Evolutionary conservation across 2,329 filamentous ascomycete genomes (phyloP), one percentile per base, ranked within the genome.

Genomic region (Ploettnerulaceae sp.): DNA sequence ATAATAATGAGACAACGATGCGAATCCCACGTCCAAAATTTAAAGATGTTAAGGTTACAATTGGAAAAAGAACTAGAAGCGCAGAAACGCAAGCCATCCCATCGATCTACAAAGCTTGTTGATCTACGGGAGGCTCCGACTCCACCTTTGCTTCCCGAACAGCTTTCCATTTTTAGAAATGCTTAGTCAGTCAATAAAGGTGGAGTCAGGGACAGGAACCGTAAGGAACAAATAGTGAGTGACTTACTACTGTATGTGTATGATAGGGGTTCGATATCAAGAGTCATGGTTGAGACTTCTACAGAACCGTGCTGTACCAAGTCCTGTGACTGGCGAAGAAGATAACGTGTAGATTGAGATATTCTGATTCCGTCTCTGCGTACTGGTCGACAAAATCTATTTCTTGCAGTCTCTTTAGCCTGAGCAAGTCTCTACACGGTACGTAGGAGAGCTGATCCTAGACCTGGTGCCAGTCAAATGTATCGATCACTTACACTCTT

Each of bases 41-140:
- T 14, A 26, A 24, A 14, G 24, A 29, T n/a, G 18, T 8, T 29
- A 18, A 25, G 12, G 35, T 38, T 28, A 29, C 36, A 39, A 24
- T 26, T 26, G 36, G 9, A 17, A 26, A 12, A 36, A 24, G 20
- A 36, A 12, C 25, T 36, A 14, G 14, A 17, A 38, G 5, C 14
- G n/a, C 14, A 24, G 35, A 18, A 26, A 22, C 5, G 22, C 22
- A 26, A 34, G 15, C 31, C 17, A 18, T 18, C 7, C 31, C 6
- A 18, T n/a, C n/a, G n/a, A n/a, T n/a, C n/a, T n/a, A n/a, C n/a
- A 29, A 39, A 39, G 36, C 36, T 39, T 39, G 36, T 28, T 39
- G 36, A 39, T 38, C 22, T 24, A 15, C 35, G 35, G 35, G 14
- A 38, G 35, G 21, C 35, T 28, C 35, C 35, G n/a, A n/a, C n/a